Conservation (phyloP, 305 asterid genomes). For the Striga hermonthica region DNA sequence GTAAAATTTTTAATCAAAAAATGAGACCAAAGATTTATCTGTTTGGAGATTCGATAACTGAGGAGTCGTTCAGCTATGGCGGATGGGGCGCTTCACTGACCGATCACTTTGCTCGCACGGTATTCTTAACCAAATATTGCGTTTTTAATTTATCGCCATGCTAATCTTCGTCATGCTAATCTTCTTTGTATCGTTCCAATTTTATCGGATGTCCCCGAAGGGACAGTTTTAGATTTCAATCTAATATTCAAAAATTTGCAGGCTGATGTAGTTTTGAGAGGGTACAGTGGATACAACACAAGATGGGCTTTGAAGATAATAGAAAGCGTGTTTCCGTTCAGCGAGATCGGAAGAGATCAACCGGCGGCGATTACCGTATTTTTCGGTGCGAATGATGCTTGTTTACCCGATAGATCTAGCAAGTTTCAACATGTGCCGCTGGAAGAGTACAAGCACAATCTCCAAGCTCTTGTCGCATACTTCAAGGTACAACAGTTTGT, state of each 20-base stretch:
- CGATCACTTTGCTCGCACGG: conserved; percentile 67
- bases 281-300: conserved; percentile 86
- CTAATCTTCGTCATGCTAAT: too few species aligned
- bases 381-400: conserved; percentile 87
- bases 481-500: conserved; percentile 46
- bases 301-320: conserved; percentile 65
- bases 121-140: too few species aligned
- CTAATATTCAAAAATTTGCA: conserved; percentile 22
- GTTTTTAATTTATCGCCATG: too few species aligned
- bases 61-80: conserved; percentile 56
- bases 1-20: neutral
- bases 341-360: conserved; percentile 33
- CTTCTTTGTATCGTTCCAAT: conserved; percentile 76
- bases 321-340: conserved; percentile 54
- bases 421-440: conserved; percentile 71
- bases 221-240: conserved; percentile 33
- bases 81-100: conserved; percentile 94
- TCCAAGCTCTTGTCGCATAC: conserved; percentile 52
- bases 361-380: conserved; percentile 73
- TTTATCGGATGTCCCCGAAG: conserved; percentile 70
- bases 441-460: conserved; percentile 62
- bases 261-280: conserved; percentile 89
- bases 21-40: conserved; percentile 88
- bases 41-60: conserved; percentile 92
- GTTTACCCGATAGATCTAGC: conserved; percentile 53